phyloP scores from a whole-genome alignment of 768 basidiomycete genomes.

The Terana coerulea region DNA sequence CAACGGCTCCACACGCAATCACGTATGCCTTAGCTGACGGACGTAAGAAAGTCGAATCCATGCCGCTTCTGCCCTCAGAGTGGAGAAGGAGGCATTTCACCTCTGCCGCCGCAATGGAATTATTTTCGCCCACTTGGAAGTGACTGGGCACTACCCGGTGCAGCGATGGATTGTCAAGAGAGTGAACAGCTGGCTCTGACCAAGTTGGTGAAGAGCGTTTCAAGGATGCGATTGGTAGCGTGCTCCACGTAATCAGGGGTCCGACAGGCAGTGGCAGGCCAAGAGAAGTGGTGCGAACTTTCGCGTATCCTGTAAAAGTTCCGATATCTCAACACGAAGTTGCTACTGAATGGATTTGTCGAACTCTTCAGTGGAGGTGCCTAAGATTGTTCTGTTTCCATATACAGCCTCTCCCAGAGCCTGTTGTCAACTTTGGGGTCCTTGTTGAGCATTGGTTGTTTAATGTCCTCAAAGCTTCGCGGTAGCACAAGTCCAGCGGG shows the following conservation, averaged over 20 bases:
- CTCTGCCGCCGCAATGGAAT: neutral
- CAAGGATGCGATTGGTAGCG: constrained; percentile 15
- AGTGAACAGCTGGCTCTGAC: constrained; percentile 6
- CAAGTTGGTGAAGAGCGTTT: constrained; percentile 8
- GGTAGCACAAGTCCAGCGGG: constrained; percentile 23
- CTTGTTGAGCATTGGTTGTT: constrained; percentile 13
- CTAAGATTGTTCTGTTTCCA: constrained; percentile 15
- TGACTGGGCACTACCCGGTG: constrained; percentile 10
- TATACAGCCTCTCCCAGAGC: constrained; percentile 19
- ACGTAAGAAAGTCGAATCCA: constrained; percentile 4
- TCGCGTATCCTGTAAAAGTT: constrained; percentile 5
- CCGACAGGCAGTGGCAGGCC: constrained; percentile 19
- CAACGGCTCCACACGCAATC: constrained; percentile 18
- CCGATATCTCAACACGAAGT: constrained; percentile 17
- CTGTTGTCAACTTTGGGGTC: constrained; percentile 2
- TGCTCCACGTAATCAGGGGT: constrained; percentile 21
- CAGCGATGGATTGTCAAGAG: constrained; percentile 18
- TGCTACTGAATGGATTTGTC: constrained; percentile 22
- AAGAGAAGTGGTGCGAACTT: constrained; percentile 18
- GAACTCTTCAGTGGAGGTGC: constrained; percentile 16
- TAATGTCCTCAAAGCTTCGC: constrained; percentile 11
- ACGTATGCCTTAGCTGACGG: constrained; percentile 15
- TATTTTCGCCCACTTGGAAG: neutral
- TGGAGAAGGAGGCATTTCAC: constrained; percentile 3
- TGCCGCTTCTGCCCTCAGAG: neutral